phyloP scores from a whole-genome alignment of 306 rosid species.

The Myrica gale region DNA sequence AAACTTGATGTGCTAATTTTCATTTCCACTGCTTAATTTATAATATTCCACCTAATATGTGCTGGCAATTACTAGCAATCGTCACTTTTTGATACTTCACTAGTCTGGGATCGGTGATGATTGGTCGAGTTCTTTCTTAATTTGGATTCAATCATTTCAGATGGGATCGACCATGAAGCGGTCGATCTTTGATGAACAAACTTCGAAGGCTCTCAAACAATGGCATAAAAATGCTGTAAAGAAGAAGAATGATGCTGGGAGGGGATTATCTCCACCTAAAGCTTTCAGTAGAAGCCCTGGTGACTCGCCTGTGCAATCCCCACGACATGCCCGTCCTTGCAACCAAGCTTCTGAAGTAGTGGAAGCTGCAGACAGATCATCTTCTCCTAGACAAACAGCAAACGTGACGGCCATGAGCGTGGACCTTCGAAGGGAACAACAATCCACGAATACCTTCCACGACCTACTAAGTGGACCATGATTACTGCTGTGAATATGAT shows the following conservation, averaged over 20 bases:
- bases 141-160: conserved; percentile 28
- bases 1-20: background rate
- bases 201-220: conserved; percentile 68
- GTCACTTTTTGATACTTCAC: too few relatives aligned
- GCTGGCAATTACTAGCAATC: background rate
- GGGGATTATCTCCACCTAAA: conserved; percentile 16
- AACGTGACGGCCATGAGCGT: conserved; percentile 24
- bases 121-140: background rate
- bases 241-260: conserved; percentile 43
- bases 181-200: conserved; percentile 91
- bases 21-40: background rate
- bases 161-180: conserved; percentile 97
- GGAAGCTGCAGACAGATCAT: conserved; percentile 9
- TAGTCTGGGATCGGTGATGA: background rate
- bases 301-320: conserved; percentile 22
- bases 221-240: conserved; percentile 81
- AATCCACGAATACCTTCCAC: background rate
- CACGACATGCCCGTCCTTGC: background rate
- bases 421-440: conserved; percentile 20
- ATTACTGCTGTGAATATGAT: background rate
- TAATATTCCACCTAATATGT: background rate
- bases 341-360: background rate
- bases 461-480: conserved; percentile 45
- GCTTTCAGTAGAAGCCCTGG: conserved; percentile 38
- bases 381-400: conserved; percentile 2